These are phyloP conservation scores for Gnetum montanum DNA, from an alignment of 75 land plant species.

Conservation along the genomic window DNA sequence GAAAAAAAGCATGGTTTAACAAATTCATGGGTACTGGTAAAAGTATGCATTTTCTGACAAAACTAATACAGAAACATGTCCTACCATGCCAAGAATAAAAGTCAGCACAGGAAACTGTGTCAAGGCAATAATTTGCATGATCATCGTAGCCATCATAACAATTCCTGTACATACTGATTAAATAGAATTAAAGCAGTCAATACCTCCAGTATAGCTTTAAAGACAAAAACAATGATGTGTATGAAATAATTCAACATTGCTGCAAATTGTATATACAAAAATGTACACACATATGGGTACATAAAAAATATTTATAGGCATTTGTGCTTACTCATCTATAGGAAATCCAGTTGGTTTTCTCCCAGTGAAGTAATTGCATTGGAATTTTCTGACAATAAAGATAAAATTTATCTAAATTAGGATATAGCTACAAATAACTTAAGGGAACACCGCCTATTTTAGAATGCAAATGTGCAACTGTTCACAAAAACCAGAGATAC, in stretches of 20 bases:
- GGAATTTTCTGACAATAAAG: constrained; percentile 2
- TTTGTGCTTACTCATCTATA: background rate
- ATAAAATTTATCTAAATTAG: background rate
- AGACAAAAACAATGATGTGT: background rate
- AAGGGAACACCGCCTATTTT: no score
- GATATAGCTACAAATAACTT: background rate
- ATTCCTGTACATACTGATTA: background rate
- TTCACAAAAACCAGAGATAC: background rate
- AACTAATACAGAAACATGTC: no score
- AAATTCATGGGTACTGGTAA: no score
- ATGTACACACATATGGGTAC: background rate
- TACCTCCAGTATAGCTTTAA: no score
- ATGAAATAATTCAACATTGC: background rate
- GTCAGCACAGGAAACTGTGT: background rate
- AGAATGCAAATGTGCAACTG: no score
- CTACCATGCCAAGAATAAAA: background rate
- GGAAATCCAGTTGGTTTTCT: background rate
- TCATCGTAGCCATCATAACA: background rate
- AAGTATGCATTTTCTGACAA: no score
- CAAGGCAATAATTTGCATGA: background rate
- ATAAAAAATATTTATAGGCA: background rate
- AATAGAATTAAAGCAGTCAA: background rate
- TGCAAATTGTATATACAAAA: background rate
- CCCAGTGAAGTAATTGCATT: constrained; percentile 5
- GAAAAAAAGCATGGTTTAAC: no score